Evolutionary conservation across 2,329 filamentous ascomycete genomes (phyloP).

Genomic region (Cladosporium oxysporum): DNA sequence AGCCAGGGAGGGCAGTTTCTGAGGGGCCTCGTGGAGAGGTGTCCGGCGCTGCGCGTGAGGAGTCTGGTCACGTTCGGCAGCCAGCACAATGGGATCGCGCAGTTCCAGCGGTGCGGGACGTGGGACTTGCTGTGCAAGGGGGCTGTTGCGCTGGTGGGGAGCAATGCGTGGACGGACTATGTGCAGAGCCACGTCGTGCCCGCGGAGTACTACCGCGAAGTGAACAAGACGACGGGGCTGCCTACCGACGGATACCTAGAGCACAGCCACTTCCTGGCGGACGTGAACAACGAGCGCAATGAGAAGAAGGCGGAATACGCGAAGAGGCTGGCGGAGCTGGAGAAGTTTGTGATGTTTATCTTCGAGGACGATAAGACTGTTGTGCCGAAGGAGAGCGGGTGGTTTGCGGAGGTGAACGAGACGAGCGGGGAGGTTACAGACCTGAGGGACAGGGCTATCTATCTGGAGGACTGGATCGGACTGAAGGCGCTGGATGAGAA

Average conservation of each 20-base stretch:
- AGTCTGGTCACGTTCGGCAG: constrained; percentile 85
- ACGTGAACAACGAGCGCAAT: constrained; percentile 89
- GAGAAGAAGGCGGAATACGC: constrained; percentile 71
- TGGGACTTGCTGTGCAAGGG: constrained; percentile 79
- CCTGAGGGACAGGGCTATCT: constrained; percentile 70
- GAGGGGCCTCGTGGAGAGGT: constrained; percentile 85
- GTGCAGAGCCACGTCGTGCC: constrained; percentile 83
- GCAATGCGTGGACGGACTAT: constrained; percentile 76
- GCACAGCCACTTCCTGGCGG: constrained; percentile 83
- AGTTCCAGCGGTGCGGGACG: constrained; percentile 72
- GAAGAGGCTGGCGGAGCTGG: constrained; percentile 66
- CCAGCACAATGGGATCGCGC: constrained; percentile 87
- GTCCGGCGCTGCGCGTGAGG: constrained; percentile 79
- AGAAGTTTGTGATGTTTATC: constrained; percentile 84
- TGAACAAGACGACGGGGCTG: constrained; percentile 56
- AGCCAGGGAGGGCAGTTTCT: constrained; percentile 95
- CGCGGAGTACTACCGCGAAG: constrained; percentile 89
- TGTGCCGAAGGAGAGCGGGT: constrained; percentile 84
- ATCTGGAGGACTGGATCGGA: constrained; percentile 92
- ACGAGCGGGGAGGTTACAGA: constrained; percentile 63
- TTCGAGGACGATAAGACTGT: constrained; percentile 85
- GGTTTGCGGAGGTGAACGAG: constrained; percentile 84
- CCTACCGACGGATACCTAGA: constrained; percentile 68
- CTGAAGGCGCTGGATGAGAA: constrained; percentile 76
- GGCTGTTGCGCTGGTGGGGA: constrained; percentile 74